Percentiles rank a stretch among this genome's conserved stretches.
Evolutionary conservation across 345 rosid species (phyloP).

Genomic region (Linum trigynum): DNA sequence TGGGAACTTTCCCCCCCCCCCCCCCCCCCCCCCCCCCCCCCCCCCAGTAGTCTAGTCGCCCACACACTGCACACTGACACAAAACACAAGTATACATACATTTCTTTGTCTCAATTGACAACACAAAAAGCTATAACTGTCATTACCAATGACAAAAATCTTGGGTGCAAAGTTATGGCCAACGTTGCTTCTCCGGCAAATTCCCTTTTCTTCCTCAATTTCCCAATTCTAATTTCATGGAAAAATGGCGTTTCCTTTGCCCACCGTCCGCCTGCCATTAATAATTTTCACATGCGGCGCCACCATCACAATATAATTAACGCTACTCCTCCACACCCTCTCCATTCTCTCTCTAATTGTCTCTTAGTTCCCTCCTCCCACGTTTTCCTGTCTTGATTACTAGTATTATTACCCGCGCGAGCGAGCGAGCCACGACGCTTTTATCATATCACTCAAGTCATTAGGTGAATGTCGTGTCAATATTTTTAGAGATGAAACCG

Average conservation of each 20-base stretch:
- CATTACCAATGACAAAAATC: conserved; percentile 9
- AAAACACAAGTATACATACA: too few species aligned
- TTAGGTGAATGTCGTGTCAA: too few species aligned
- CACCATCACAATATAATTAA: neutral
- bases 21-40: too few species aligned
- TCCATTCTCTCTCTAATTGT: neutral
- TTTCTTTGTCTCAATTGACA: too few species aligned
- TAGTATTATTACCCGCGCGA: too few species aligned
- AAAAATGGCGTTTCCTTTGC: neutral
- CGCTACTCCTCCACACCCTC: neutral
- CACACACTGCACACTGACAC: too few species aligned
- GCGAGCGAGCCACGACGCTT: too few species aligned
- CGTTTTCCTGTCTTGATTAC: neutral
- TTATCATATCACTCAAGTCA: too few species aligned
- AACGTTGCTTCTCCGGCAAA: conserved; percentile 28
- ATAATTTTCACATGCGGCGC: neutral
- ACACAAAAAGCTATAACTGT: neutral
- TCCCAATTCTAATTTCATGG: neutral
- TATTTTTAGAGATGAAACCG: too few species aligned
- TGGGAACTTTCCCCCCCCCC: conserved; percentile 2
- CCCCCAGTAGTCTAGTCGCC: too few species aligned
- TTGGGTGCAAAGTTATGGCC: conserved; percentile 24
- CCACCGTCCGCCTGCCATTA: neutral
- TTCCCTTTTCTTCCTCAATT: neutral
- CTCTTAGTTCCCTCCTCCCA: neutral